phyloP scores from a whole-genome alignment of 805 yeast genomes.

The Wickerhamomyces bisporus region DNA sequence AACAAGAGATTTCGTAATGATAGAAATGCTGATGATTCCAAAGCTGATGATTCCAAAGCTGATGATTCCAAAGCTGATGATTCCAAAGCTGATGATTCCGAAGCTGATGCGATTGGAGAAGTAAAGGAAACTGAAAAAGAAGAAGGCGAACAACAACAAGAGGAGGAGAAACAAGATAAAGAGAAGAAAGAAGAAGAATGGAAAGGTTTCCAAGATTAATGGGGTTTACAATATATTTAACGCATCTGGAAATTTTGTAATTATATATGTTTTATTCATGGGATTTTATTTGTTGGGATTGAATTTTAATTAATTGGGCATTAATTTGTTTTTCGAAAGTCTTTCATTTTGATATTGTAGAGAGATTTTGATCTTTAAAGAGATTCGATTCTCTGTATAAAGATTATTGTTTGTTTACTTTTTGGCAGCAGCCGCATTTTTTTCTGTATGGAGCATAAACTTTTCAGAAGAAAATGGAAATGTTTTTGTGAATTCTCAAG shows the following conservation, averaged over 20 bases:
- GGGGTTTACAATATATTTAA: not conserved
- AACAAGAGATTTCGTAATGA: conserved; percentile 26
- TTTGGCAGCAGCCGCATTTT: not conserved
- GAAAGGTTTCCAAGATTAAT: conserved; percentile 1
- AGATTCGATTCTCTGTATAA: no score
- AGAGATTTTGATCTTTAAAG: no score
- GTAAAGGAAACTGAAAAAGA: conserved; percentile 9
- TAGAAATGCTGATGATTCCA: conserved; percentile 9
- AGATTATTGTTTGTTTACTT: not conserved
- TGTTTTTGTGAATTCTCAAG: no score
- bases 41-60: conserved; percentile 9
- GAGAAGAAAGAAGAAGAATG: conserved; percentile 24
- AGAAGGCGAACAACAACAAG: conserved; percentile 9
- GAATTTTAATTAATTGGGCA: not conserved
- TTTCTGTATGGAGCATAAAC: no score
- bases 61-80: conserved; percentile 17
- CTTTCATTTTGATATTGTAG: not conserved
- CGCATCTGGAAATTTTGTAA: not conserved
- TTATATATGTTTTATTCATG: not conserved
- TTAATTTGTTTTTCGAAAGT: not conserved
- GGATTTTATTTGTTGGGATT: not conserved
- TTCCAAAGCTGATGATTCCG: conserved; percentile 6
- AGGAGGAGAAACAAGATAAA: conserved; percentile 18
- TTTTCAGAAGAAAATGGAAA: no score
- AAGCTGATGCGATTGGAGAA: conserved; percentile 2